Conservation (phyloP, 352 stramenopile genomes). For the Phytophthora fragariae region DNA sequence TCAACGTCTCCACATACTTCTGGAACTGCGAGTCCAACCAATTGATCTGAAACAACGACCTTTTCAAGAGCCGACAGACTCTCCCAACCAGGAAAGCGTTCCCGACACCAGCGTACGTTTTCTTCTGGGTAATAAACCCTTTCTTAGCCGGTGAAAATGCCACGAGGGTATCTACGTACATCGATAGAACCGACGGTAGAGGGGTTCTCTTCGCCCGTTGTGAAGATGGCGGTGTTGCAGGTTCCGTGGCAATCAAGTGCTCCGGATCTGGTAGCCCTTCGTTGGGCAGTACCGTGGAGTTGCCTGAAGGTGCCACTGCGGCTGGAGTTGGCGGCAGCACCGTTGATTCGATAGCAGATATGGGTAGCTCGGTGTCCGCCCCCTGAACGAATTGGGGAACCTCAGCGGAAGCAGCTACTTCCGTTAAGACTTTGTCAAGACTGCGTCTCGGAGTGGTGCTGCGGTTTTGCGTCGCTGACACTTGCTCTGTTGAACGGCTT, state of each 20-base stretch:
- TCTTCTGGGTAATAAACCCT: too few relatives aligned
- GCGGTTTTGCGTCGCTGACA: background rate
- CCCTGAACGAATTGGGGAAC: too few relatives aligned
- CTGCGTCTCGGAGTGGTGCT: background rate
- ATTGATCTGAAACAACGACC: slow-evolving; percentile 2
- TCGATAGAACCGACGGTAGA: background rate
- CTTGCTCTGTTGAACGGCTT: background rate
- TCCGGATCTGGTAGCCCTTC: too few relatives aligned
- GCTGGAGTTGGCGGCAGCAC: too few relatives aligned
- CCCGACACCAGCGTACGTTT: background rate
- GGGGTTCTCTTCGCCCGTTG: background rate
- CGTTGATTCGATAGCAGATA: too few relatives aligned
- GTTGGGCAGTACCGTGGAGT: too few relatives aligned
- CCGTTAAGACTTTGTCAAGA: background rate
- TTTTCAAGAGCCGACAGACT: slow-evolving; percentile 2
- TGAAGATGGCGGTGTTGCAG: too few relatives aligned
- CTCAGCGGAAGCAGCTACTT: background rate
- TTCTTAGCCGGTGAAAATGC: slow-evolving; percentile 7
- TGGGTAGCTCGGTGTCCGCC: too few relatives aligned
- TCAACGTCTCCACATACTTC: background rate
- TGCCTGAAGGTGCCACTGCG: too few relatives aligned
- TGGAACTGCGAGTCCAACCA: slow-evolving; percentile 20
- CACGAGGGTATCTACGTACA: slow-evolving; percentile 13
- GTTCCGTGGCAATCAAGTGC: background rate
- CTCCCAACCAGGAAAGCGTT: too few relatives aligned